These are phyloP conservation scores for Aphanomyces stellatus DNA, from an alignment of 352 stramenopile genomes.

Conservation along the genomic window DNA sequence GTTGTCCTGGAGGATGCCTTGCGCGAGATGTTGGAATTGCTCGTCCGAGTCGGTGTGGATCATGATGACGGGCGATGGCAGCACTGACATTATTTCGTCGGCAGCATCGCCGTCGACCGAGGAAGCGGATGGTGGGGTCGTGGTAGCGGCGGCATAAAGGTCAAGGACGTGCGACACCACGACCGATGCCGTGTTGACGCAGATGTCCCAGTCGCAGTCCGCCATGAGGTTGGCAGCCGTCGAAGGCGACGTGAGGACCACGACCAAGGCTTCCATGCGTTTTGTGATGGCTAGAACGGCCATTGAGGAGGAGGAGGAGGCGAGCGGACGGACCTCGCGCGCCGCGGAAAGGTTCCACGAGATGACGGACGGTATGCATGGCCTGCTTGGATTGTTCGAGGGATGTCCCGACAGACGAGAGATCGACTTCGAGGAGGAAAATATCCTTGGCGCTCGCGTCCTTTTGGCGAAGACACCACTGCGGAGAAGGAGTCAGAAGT, in stretches of 20 bases:
- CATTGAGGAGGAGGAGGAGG: not conserved
- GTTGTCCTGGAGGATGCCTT: not conserved
- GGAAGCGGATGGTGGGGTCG: not conserved
- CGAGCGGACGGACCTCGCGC: not conserved
- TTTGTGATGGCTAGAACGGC: not conserved
- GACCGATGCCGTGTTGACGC: conserved; percentile 1
- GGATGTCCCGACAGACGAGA: not conserved
- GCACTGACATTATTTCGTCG: too few species aligned
- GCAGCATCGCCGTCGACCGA: not conserved
- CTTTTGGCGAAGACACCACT: conserved; percentile 7
- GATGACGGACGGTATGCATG: not conserved
- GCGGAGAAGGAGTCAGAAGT: not conserved
- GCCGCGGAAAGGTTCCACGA: conserved; percentile 1
- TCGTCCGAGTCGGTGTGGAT: conserved; percentile 2
- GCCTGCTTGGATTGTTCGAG: not conserved
- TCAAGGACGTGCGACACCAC: not conserved
- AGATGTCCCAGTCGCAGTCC: not conserved
- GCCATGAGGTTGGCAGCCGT: not conserved
- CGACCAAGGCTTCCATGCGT: not conserved
- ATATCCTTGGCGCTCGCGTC: not conserved
- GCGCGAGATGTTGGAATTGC: not conserved
- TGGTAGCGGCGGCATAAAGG: not conserved
- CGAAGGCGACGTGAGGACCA: not conserved
- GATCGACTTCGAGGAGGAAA: conserved; percentile 12
- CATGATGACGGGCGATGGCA: not conserved